Conservation (phyloP, 352 stramenopile genomes). For the Thraustochytrium striatum region DNA sequence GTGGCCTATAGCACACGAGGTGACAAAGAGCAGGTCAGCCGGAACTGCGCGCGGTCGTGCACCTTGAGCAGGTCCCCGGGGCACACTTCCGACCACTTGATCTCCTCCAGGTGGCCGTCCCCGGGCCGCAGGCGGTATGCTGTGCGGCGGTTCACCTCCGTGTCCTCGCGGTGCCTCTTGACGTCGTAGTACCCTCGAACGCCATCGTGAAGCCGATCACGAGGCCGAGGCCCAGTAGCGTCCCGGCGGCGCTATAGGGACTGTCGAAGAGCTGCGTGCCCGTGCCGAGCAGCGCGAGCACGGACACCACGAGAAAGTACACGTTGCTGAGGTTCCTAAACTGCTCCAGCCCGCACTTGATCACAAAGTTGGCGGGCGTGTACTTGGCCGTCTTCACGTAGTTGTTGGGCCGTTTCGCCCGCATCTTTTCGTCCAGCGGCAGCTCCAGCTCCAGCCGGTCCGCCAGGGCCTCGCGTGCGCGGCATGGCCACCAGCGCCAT, state of each 20-base stretch:
- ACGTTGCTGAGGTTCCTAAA: conserved; percentile 86
- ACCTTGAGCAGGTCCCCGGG: conserved; percentile 81
- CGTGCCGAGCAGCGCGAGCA: conserved; percentile 74
- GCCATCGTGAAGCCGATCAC: conserved; percentile 44
- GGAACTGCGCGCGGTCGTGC: conserved; percentile 77
- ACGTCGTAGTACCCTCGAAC: conserved; percentile 49
- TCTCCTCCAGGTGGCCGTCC: conserved; percentile 48
- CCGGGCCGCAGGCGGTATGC: conserved; percentile 56
- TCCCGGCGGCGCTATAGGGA: conserved; percentile 51
- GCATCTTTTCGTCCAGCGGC: no score
- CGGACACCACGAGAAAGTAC: conserved; percentile 86
- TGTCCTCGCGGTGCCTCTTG: conserved; percentile 65
- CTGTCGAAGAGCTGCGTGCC: conserved; percentile 59
- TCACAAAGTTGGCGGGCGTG: conserved; percentile 40
- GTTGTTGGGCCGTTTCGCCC: conserved; percentile 32
- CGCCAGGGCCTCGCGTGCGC: no score
- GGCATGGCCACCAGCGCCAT: no score
- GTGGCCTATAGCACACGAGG: conserved; percentile 62
- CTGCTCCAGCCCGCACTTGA: conserved; percentile 63
- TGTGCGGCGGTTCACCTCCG: conserved; percentile 62
- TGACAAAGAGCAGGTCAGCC: conserved; percentile 80
- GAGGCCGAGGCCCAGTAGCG: conserved; percentile 31
- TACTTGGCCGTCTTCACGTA: conserved; percentile 39
- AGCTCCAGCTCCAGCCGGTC: no score
- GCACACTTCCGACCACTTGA: conserved; percentile 65